phyloP scores from a whole-genome alignment of 2,329 filamentous ascomycete genomes.

The Pseudogymnoascus sp. region DNA sequence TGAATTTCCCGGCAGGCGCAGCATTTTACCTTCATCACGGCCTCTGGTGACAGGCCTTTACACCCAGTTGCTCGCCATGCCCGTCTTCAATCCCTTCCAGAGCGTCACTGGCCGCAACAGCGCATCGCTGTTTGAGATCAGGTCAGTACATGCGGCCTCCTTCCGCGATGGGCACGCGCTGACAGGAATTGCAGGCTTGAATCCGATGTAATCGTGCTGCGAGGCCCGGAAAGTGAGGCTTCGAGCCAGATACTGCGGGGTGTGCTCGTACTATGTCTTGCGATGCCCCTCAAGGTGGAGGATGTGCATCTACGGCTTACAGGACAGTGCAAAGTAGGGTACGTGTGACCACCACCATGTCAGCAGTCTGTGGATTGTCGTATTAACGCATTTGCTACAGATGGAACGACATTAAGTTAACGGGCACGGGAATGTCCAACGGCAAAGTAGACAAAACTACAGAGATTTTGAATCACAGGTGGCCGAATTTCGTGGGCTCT shows the following conservation, averaged over 20 bases:
- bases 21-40: background rate
- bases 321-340: conserved; percentile 63
- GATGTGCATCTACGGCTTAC: conserved; percentile 65
- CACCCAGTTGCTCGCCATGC: conserved; percentile 20
- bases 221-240: conserved; percentile 67
- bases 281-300: conserved; percentile 61
- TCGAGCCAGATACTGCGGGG: conserved; percentile 69
- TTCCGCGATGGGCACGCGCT: conserved; percentile 10
- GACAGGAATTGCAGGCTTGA: conserved; percentile 51
- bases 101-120: conserved; percentile 27
- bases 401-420: conserved; percentile 46
- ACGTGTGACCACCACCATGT: conserved; percentile 32
- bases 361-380: background rate
- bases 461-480: conserved; percentile 61
- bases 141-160: conserved; percentile 21
- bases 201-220: conserved; percentile 71
- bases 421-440: conserved; percentile 51
- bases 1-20: background rate
- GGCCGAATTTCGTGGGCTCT: conserved; percentile 56
- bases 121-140: conserved; percentile 32
- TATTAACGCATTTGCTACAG: conserved; percentile 26
- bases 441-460: conserved; percentile 52
- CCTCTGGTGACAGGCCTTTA: background rate
- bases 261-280: conserved; percentile 65
- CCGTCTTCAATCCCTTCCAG: conserved; percentile 29